Base-by-base conservation (phyloP, 1,284 basidiomycete genomes). In the Taiwanofungus camphoratus region DNA sequence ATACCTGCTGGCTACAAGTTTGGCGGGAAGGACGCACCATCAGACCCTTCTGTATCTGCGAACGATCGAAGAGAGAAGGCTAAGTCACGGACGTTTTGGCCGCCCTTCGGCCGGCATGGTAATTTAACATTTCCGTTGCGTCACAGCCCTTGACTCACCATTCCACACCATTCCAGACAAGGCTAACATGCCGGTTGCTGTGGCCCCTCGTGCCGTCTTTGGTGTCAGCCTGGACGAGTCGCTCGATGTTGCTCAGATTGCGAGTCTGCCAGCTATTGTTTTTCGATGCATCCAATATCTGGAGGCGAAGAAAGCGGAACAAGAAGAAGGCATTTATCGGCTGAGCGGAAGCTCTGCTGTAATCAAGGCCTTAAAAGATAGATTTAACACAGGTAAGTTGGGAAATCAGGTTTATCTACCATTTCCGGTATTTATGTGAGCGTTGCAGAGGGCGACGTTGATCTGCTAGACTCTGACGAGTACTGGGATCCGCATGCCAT, bases 241-340 rank as follows among this genome's bases (percentile, higher is more conserved):
- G 2, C 77, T 99, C 22, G 85, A 89, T 3, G 79, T 96, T 24
- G 87, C 90, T 4, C 79, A 90, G 59, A 88, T 97, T 45, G 89
- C 87, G 41, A 86, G 87, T 53, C 72, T 99, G 15, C 96, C 95
- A 1, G 91, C 93, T 3, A 89, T 99, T 48, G 87, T 97, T 23
- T 98, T 94, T 70, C 81, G 95, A 43, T 92, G 88, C 55, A 92
- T 95, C 54, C 82, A 92, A 57, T 94, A 91, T 65, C 69, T 94
- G 43, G 90, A 95, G 69, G 77, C 82, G 24, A 92, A 92, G 65
- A 79, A 90, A 58, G 95, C 95, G 8, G 89, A 96, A 52, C 81
- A 89, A 56, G 95, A 99, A 60, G 95, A 99, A 67, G 95, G 95
- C 27, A 96, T 99, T 52, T 99, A 99, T 67, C 82, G 95, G 41